phyloP scores from a whole-genome alignment of 352 stramenopile species.

The Phytopythium mirpurense region DNA sequence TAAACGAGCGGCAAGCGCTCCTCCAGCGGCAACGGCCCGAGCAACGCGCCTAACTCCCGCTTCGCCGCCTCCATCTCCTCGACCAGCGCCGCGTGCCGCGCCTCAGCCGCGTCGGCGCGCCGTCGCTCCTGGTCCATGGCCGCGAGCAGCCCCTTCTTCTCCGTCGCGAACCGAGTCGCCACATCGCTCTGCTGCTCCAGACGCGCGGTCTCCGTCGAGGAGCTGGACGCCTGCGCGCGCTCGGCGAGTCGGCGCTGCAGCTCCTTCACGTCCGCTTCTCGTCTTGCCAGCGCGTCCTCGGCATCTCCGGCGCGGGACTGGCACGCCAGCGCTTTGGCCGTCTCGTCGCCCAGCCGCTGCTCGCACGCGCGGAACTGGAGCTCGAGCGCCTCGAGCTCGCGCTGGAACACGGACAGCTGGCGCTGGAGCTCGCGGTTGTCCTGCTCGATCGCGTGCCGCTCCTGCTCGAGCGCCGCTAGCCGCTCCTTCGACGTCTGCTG shows the following conservation, averaged over 20 bases:
- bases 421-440: constrained; percentile 48
- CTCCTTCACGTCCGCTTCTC: constrained; percentile 27
- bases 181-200: constrained; percentile 35
- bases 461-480: constrained; percentile 43
- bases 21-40: constrained; percentile 7
- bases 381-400: constrained; percentile 42
- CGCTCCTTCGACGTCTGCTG: constrained; percentile 56
- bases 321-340: constrained; percentile 26
- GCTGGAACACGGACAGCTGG: constrained; percentile 36
- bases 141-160: constrained; percentile 40
- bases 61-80: constrained; percentile 37
- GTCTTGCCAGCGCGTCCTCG: constrained; percentile 19
- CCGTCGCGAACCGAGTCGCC: constrained; percentile 30
- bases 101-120: constrained; percentile 26
- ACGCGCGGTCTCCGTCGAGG: constrained; percentile 26
- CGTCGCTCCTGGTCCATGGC: constrained; percentile 37
- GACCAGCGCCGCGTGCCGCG: constrained; percentile 19
- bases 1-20: constrained; percentile 11
- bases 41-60: constrained; percentile 29
- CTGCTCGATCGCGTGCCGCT: constrained; percentile 42
- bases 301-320: constrained; percentile 21
- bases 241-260: constrained; percentile 43
- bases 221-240: constrained; percentile 15
- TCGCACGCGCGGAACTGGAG: constrained; percentile 41
- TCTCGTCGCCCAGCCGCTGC: constrained; percentile 27